A percentile compares a stretch with the other conserved stretches of the same genome.
Evolutionary conservation across 2,329 filamentous ascomycete genomes (phyloP).

Genomic region (Colletotrichum acutatum): DNA sequence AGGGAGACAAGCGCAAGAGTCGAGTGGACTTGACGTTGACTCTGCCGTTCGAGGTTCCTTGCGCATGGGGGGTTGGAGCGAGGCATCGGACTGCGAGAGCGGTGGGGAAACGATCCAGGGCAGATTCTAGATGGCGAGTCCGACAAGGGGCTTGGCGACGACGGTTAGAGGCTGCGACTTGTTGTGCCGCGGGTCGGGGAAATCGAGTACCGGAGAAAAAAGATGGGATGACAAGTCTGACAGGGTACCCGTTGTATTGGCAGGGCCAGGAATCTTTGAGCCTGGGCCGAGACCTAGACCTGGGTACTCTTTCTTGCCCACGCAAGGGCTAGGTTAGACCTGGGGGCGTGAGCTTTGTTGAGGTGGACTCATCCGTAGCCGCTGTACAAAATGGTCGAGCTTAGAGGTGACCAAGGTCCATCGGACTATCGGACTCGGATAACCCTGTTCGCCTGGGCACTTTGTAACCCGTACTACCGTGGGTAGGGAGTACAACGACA

Average conservation of each 20-base stretch:
- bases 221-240: constrained; percentile 34
- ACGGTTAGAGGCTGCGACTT: constrained; percentile 32
- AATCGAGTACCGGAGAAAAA: constrained; percentile 30
- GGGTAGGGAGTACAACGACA: background rate
- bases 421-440: background rate
- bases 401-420: background rate
- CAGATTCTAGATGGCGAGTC: background rate
- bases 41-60: constrained; percentile 4
- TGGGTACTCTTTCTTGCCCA: background rate
- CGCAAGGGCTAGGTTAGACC: too few species aligned
- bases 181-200: constrained; percentile 33
- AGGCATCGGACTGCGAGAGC: background rate
- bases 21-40: background rate
- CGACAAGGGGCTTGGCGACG: constrained; percentile 9
- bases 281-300: background rate
- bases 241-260: constrained; percentile 3
- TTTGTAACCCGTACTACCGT: background rate
- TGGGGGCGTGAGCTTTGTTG: background rate
- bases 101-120: background rate
- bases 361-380: background rate
- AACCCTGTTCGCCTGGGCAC: background rate
- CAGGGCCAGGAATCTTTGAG: constrained; percentile 14
- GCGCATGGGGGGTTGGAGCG: constrained; percentile 5
- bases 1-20: too few species aligned
- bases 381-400: too few species aligned